phyloP scores from a whole-genome alignment of 2,329 filamentous ascomycete species.

The Fragosphaeria purpurea region DNA sequence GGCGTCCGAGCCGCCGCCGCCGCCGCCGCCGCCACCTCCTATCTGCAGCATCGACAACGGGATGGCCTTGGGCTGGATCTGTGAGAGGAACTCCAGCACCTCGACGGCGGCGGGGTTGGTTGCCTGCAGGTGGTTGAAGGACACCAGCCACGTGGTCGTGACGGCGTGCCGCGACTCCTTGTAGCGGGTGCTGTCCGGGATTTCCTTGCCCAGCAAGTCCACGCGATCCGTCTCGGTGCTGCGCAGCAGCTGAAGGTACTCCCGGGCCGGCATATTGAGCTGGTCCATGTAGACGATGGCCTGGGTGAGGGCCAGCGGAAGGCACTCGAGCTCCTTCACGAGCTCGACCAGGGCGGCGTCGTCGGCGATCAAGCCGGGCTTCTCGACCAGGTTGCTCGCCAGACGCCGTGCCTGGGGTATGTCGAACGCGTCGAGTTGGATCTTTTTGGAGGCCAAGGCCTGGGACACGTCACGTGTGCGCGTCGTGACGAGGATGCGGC shows the following conservation, averaged over 20 bases:
- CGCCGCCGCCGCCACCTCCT: no score
- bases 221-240: slow-evolving; percentile 21
- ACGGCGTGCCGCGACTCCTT: slow-evolving; percentile 23
- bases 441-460: slow-evolving; percentile 8
- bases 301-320: slow-evolving; percentile 32
- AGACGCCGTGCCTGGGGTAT: neutral
- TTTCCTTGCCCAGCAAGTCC: slow-evolving; percentile 23
- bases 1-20: neutral
- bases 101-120: slow-evolving; percentile 21
- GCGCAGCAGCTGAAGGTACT: slow-evolving; percentile 26
- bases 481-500: slow-evolving; percentile 28
- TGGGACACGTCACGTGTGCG: slow-evolving; percentile 19
- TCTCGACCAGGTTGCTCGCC: slow-evolving; percentile 16
- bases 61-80: slow-evolving; percentile 29
- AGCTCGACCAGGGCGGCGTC: neutral
- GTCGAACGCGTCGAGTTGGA: slow-evolving; percentile 18
- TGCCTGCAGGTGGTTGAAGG: slow-evolving; percentile 27
- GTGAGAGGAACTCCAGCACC: slow-evolving; percentile 28
- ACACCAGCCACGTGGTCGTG: slow-evolving; percentile 29
- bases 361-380: neutral
- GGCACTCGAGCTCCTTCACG: slow-evolving; percentile 21
- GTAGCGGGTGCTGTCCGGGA: slow-evolving; percentile 24
- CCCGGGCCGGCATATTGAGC: slow-evolving; percentile 14
- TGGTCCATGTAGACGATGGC: slow-evolving; percentile 30
- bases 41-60: slow-evolving; percentile 23